Conservation (phyloP, 768 basidiomycete species). For the Panus rudis region DNA sequence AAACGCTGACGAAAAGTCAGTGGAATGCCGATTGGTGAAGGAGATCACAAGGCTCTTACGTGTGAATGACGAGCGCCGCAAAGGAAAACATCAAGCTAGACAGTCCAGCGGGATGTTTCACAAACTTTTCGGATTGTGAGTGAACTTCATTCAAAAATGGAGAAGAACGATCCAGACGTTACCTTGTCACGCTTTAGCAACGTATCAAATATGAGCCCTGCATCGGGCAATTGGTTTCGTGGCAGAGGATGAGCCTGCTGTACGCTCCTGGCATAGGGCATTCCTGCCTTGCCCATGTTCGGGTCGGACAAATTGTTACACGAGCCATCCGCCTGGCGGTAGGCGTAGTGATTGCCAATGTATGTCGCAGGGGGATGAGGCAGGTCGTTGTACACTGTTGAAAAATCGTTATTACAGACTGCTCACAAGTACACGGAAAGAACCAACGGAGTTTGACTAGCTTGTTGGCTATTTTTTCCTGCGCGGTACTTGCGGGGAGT, state of each 20-base stretch:
- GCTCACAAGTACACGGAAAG: background rate
- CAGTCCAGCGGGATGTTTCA: constrained; percentile 70
- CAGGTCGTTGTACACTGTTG: constrained; percentile 73
- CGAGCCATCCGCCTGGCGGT: constrained; percentile 71
- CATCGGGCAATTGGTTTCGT: constrained; percentile 63
- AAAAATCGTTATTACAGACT: constrained; percentile 3
- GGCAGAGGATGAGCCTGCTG: constrained; percentile 63
- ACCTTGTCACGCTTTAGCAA: constrained; percentile 69
- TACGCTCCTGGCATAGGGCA: constrained; percentile 79
- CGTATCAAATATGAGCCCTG: constrained; percentile 76
- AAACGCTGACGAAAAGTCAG: constrained; percentile 43
- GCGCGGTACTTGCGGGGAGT: constrained; percentile 39
- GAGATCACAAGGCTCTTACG: constrained; percentile 29
- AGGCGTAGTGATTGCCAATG: constrained; percentile 55
- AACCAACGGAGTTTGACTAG: constrained; percentile 50
- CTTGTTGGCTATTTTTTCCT: constrained; percentile 32
- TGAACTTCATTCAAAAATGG: background rate
- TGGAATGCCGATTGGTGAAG: background rate
- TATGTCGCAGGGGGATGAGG: constrained; percentile 70
- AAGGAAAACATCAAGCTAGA: constrained; percentile 78
- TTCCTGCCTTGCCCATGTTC: constrained; percentile 69
- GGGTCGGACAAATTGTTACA: constrained; percentile 67
- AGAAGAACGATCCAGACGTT: constrained; percentile 6
- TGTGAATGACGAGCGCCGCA: constrained; percentile 78
- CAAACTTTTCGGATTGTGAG: constrained; percentile 41